Evolutionary conservation across 2,329 filamentous ascomycete species (phyloP), one percentile per base, ranked within the genome.

Genomic region (Dactylellina cionopaga): DNA sequence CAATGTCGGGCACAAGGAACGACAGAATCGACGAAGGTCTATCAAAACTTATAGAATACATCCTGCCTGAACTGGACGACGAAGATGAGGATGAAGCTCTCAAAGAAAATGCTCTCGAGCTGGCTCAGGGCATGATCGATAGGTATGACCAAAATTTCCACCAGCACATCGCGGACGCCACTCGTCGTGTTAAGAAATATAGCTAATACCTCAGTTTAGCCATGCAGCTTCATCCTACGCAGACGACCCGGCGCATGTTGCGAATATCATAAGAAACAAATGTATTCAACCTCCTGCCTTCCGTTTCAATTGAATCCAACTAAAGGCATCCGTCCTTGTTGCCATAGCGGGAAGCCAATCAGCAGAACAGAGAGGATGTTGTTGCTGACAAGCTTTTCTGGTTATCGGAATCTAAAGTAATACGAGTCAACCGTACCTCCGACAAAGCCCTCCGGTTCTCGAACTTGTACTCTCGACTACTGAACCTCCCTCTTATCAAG

Each of bases 401-500:
- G 29, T 62, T n/a, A n/a, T n/a, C 11, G 13, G 29, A 35, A 25
- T 31, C n/a, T 63, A 7, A 66, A 84, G 82, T 99, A 75, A 87
- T 96, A 66, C 88, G 90, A 77, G 90, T 89, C 76, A 91, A 92
- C 78, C 87, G 87, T 46, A 90, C 86, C 75, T 90, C 84, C 19
- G 88, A 87, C 77, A 87, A 93, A 80, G 92, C 93, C 2, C 84
- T 94, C 17, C 87, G 89, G 74, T 96, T 97, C 81, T 90, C 92
- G 22, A 96, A 96, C 78, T 86, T 99, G 25, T 96, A 97, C 81
- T 92, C 92, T 31, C 87, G 92, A 64, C 86, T 99, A 15, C 84
- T 97, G 24, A 91, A 92, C n/a, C 88, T 97, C 75, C 93, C 93
- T 0, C 93, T 98, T 4, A 85, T 99, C 44, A 90, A 91, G 77